phyloP scores from a whole-genome alignment of 345 rosid species.

The Arabidopsis thaliana region TAIR10.1 NC_003075.7:6351001-6351500 shows the following conservation, averaged over 20 bases:
- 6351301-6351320: background rate
- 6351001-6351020: background rate
- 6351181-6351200: background rate
- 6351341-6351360: background rate
- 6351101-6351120: background rate
- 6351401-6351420: background rate
- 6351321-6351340: background rate
- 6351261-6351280: conserved; percentile 9
- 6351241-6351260: conserved; percentile 8
- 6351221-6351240: background rate
- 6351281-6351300: conserved; percentile 1
- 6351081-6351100: background rate
- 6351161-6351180: background rate
- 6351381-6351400: conserved; percentile 18
- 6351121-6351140: background rate
- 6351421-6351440: background rate
- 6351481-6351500: background rate
- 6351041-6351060: background rate
- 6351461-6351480: background rate
- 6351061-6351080: background rate
- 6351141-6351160: background rate
- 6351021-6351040: conserved; percentile 4
- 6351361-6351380: background rate
- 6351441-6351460: background rate
- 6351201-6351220: background rate